Evolutionary conservation across 495 filamentous ascomycete genomes (phyloP), one percentile per base, ranked within the genome.

Genomic region (Sphaerosporella brunnea): DNA sequence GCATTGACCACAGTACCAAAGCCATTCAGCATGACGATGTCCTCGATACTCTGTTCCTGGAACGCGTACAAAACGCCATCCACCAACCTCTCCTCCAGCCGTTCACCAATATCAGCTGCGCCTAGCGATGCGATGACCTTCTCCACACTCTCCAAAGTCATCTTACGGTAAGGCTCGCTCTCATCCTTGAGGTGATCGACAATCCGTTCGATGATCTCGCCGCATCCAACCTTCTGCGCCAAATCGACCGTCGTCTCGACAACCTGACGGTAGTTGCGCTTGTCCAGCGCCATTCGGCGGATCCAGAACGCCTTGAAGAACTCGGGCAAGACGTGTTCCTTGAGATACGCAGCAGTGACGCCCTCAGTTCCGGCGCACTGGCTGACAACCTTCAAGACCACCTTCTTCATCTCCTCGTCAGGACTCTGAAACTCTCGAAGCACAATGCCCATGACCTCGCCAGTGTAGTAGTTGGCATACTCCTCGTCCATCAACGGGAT

Each of bases 221-320:
- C 82, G 36, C 83, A 84, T 10, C 92, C 92, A 26, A 94, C 87
- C 65, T 96, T 99, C 60, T 96, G 86, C 48, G 86, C 86, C 16
- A 99, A 74, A 55, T 99, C 92, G 26, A 99, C 88, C 1, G 92
- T 96, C 1, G 92, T 99, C 53, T 96, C 88, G 11, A 99, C 88
- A 11, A 99, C 92, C 63, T 94, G 88, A 51, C 85, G 73, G 59
- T 95, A 96, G 63, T 94, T 99, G 49, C 92, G 75, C 63, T 93
- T 87, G 63, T 99, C 92, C 18, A 96, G 67, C 8, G 92, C 92
- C 83, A 96, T 95, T 34, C 92, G 76, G 32, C 90, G 70, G 32
- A 95, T 86, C 92, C 92, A 99, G 69, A 99, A 99, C 55, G 80
- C 83, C 69, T 95, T 96, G 69, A 99, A 96, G 64, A 96, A 99